These are phyloP conservation scores for Ettlia oleoabundans DNA, from an alignment of 139 green algal genomes.

Conservation along the genomic window DNA sequence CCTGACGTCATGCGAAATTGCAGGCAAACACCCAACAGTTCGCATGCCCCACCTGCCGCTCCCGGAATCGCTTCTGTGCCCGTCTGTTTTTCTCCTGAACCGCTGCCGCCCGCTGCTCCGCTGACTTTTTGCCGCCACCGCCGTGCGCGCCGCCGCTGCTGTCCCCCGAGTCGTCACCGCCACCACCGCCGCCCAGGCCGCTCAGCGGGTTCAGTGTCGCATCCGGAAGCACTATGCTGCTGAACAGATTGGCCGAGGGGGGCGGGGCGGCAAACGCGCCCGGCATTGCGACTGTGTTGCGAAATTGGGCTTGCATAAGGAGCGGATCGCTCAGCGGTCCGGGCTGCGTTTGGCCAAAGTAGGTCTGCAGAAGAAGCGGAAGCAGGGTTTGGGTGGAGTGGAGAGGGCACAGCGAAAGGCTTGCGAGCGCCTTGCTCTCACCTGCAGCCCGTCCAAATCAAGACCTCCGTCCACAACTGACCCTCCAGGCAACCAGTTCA, in stretches of 20 bases:
- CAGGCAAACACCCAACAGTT: no score
- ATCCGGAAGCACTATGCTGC: constrained; percentile 39
- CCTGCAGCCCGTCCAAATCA: constrained; percentile 24
- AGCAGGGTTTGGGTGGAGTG: neutral
- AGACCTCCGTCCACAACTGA: neutral
- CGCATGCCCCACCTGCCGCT: constrained; percentile 53
- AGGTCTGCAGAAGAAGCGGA: neutral
- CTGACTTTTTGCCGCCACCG: neutral
- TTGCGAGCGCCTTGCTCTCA: neutral
- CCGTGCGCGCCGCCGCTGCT: constrained; percentile 13
- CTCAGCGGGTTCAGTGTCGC: no score
- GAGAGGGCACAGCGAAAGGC: neutral
- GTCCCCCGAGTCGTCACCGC: constrained; percentile 19
- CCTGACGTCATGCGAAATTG: no score
- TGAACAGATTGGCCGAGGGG: constrained; percentile 44
- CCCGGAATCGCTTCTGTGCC: constrained; percentile 58
- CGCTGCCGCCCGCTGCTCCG: constrained; percentile 12
- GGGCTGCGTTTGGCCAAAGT: neutral
- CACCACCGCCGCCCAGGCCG: no score
- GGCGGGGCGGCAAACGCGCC: neutral
- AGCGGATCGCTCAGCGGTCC: neutral
- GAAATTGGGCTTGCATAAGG: constrained; percentile 14
- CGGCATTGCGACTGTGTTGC: neutral
- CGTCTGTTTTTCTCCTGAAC: constrained; percentile 57
- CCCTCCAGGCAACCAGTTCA: neutral